Conservation (phyloP, 352 stramenopile species). For the Albugo laibachii region DNA sequence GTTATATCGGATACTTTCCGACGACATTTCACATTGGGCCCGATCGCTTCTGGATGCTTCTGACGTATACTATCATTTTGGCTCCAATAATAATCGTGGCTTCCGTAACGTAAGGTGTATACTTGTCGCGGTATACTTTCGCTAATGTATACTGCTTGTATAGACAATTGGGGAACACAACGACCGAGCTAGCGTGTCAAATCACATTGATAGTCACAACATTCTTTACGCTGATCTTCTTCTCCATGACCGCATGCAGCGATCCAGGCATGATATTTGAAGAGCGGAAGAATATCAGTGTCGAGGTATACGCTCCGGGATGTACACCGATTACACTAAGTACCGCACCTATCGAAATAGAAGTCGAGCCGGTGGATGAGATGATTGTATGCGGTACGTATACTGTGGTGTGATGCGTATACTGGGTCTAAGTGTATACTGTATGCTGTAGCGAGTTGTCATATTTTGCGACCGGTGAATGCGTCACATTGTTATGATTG, state of each 20-base stretch:
- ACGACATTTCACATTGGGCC: slow-evolving; percentile 40
- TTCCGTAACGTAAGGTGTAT: slow-evolving; percentile 18
- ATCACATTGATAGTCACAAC: slow-evolving; percentile 27
- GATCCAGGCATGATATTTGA: slow-evolving; percentile 53
- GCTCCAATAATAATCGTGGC: slow-evolving; percentile 18
- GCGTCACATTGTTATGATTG: slow-evolving; percentile 69
- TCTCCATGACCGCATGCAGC: slow-evolving; percentile 59
- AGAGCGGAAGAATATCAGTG: slow-evolving; percentile 13
- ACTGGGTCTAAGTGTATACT: neutral
- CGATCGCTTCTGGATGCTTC: slow-evolving; percentile 47
- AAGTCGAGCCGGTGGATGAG: slow-evolving; percentile 13
- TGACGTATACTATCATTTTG: slow-evolving; percentile 50
- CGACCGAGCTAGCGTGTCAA: slow-evolving; percentile 21
- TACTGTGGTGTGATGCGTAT: neutral
- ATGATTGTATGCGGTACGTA: slow-evolving; percentile 49
- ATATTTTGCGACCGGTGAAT: slow-evolving; percentile 38
- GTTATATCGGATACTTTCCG: slow-evolving; percentile 33
- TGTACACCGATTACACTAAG: too few relatives aligned
- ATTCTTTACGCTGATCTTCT: slow-evolving; percentile 33
- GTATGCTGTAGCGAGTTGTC: slow-evolving; percentile 36
- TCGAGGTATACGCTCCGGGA: neutral
- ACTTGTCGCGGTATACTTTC: neutral
- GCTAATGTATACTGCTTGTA: neutral
- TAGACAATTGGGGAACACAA: slow-evolving; percentile 1
- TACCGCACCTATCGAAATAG: slow-evolving; percentile 4